Base-by-base conservation (phyloP, 1,284 basidiomycete genomes). In the Ceratobasidium sp. region DNA sequence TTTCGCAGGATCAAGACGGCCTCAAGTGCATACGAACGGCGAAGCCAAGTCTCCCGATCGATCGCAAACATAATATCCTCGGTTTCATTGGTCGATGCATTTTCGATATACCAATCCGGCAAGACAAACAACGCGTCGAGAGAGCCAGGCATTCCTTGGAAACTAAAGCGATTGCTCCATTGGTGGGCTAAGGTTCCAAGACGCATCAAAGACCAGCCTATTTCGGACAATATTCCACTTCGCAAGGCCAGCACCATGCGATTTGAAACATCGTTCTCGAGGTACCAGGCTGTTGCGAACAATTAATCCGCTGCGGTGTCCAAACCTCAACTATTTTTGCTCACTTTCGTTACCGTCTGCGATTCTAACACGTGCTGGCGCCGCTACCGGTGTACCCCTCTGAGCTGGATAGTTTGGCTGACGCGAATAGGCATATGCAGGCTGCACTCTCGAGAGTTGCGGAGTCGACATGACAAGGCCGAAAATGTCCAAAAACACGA, bases 121-220 rank as follows among this genome's bases (percentile, higher is more conserved):
- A 92, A 92, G 80, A 92, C 91, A 80, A 94, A 91, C 23, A 96
- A 86, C 6, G 90, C 91, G 80, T 95, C 92, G 33, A 91, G 89
- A 49, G 95, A 85, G 3, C 93, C 93, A 0, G 92, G 92, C 64
- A 94, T 89, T 54, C 86, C 85, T 68, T 85, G 86, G 75, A 96
- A 86, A 69, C 88, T 82, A 82, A 94, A 93, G 71, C 90, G 86
- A 74, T 94, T 80, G 10, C 93, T 83, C 90, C 93, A 81, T 87
- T 87, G 76, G 28, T 79, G 77, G 79, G 90, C 91, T n/a, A 94
- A 85, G 31, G 91, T 88, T 80, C 91, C 90, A 13, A 96, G 87
- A 68, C 93, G 90, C 80, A 93, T 90, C 64, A 96, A 87, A 15
- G 94, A 91, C 92, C 94, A 96, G 75, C 89, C 88, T 69, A 94